Base-by-base conservation (phyloP, 768 basidiomycete species). In the Suillus placidus region DNA sequence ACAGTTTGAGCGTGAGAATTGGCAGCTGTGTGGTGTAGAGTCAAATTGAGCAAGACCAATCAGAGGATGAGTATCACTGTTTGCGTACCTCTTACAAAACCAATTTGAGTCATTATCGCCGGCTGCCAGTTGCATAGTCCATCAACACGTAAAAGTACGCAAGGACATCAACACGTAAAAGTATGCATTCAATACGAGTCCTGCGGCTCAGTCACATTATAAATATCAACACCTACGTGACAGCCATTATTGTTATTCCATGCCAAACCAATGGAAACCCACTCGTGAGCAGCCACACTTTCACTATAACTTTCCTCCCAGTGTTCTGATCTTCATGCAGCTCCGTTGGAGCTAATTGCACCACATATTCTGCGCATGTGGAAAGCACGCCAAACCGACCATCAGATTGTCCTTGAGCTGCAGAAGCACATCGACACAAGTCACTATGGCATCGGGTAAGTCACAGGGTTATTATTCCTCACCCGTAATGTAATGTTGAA, bases 311-410 rank as follows among this genome's bases (percentile, higher is more conserved):
- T 23, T 49, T 13, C 23, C n/a, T 49, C 47, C 47, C 47, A 49
- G 47, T 49, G 47, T 47, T 47, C 45, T 47, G n/a, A 47, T n/a
- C 45, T 47, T 64, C n/a, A 23, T 20, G 23, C 54, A 71, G 70
- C 70, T 18, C 70, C 67, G 2, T 23, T 69, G 26, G n/a, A 49
- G 47, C 12, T 49, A 49, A 64, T 71, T 38, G 61, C 42, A 3
- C 64, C 64, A 6, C 64, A 69, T 71, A 63, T 65, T 37, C 58
- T 56, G 0, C 12, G 38, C 6, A 70, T 69, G n/a, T 77, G 75
- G 77, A 67, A 70, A 26, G 69, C 73, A 60, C 54, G 66, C 0
- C 69, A 70, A 20, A 73, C 66, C 18, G 76, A 78, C 67, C 66
- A 66, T 40, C 65, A 77, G 30, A 77, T 77, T 43, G 40, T 77